phyloP scores from a whole-genome alignment of 1,284 basidiomycete genomes.

The Porphyrellus sp. region DNA sequence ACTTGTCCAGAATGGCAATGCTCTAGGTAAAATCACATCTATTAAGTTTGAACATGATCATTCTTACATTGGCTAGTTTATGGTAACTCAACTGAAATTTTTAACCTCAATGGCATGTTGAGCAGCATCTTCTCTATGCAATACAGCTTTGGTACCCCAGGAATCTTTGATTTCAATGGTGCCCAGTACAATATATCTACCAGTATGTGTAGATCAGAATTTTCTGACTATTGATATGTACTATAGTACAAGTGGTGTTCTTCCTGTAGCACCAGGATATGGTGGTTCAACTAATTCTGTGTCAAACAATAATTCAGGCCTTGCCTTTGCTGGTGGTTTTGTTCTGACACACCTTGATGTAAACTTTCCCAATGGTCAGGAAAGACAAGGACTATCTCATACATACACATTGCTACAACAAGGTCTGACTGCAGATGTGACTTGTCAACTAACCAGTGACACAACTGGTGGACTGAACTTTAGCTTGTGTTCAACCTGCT shows the following conservation, averaged over 20 bases:
- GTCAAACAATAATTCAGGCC: constrained; percentile 1
- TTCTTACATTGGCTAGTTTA: constrained; percentile 6
- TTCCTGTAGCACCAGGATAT: constrained; percentile 10
- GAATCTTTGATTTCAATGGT: constrained; percentile 21
- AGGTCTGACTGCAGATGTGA: constrained; percentile 16
- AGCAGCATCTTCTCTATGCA: constrained; percentile 19
- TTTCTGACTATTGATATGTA: background rate
- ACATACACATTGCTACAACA: constrained; percentile 14
- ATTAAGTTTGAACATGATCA: background rate
- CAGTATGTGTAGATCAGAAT: background rate
- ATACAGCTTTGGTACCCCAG: constrained; percentile 6
- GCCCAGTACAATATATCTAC: constrained; percentile 18
- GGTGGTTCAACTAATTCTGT: background rate
- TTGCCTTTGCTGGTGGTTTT: constrained; percentile 8
- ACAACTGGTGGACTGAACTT: background rate
- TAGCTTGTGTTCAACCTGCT: background rate
- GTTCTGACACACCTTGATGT: constrained; percentile 6
- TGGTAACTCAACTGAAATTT: constrained; percentile 13
- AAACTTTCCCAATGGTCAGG: background rate
- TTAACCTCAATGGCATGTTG: constrained; percentile 10
- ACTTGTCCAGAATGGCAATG: constrained; percentile 6
- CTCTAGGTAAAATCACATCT: background rate
- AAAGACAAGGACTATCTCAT: background rate
- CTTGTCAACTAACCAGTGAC: background rate
- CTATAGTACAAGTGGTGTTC: constrained; percentile 14